These are phyloP conservation scores for Orobanche coerulescens DNA, from an alignment of 257 asterid species.

Conservation along the genomic window DNA sequence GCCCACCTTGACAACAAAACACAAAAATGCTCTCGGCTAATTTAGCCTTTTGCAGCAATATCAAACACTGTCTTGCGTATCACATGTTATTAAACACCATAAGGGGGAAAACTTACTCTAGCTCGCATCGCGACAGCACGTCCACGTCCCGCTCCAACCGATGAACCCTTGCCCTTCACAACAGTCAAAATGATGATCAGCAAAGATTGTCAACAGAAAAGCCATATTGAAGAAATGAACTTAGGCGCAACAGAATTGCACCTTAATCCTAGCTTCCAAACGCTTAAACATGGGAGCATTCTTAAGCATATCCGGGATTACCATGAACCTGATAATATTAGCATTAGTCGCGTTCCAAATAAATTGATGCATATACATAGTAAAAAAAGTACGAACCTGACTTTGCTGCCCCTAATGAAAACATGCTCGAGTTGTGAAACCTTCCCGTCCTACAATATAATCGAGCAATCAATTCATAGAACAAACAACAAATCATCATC, in stretches of 20 bases:
- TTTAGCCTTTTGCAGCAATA: background rate
- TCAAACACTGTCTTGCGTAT: background rate
- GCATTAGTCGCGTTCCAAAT: background rate
- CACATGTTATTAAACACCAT: background rate
- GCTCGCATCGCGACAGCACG: conserved; percentile 98
- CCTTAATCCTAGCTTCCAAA: conserved; percentile 94
- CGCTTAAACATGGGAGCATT: conserved; percentile 99
- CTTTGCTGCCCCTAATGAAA: conserved; percentile 96
- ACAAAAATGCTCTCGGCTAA: background rate
- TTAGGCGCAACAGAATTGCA: conserved; percentile 24
- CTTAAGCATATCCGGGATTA: conserved; percentile 96
- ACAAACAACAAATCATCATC: no score
- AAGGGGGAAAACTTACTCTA: conserved; percentile 43
- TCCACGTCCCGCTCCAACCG: conserved; percentile 96
- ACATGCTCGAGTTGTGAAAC: conserved; percentile 93
- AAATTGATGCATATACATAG: conserved; percentile 5
- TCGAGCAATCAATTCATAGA: background rate
- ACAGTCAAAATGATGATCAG: conserved; percentile 6
- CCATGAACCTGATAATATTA: conserved; percentile 69
- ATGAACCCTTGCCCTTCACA: conserved; percentile 85
- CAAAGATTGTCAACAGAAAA: background rate
- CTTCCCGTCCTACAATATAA: conserved; percentile 70
- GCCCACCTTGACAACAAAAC: no score
- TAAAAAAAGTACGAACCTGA: conserved; percentile 41
- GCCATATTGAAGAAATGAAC: conserved; percentile 25